Evolutionary conservation across 805 yeast species (phyloP), one percentile per base, ranked within the genome.

Genomic region (Kluyveromyces wickerhamii): DNA sequence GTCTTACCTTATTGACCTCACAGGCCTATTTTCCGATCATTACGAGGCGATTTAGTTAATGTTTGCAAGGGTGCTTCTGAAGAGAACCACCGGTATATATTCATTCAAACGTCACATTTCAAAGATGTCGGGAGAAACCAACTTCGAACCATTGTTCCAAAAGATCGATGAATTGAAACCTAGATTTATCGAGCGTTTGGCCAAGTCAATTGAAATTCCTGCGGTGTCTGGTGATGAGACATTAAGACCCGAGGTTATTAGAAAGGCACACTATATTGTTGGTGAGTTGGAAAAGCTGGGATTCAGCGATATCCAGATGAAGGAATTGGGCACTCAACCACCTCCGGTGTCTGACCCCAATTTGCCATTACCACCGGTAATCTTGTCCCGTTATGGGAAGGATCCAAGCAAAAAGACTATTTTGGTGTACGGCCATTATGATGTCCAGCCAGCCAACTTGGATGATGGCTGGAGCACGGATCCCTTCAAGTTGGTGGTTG

Each of bases 401-500:
- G 94, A 87, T 55, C 79, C 95, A 25, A 44, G 59, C 21, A 88
- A 88, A 72, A 88, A 86, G 63, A 92, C 87, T 20, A 81, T 92
- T 28, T 71, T 94, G 44, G 78, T 92, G 26, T 92, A 92, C 57
- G 98, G 97, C 32, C 99, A 92, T 60, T 89, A 89, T 62, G 99
- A 92, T 52, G 99, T 92, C 43, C 99, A 92, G 67, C 99, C 99
- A 8, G 99, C 99, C 12, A 63, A 72, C 20, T 47, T 65, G 39
- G 94, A 82, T 49, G 98, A 92, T 57, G 99, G 99, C 25, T 92
- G 99, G 99, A 67, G 70, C 51, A 74, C 92, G 27, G 95, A 88
- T 43, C 99, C 99, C 7, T 92, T 92, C 63, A 67, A 64, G 37
- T 65, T 92, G 52, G 70, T 72, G 42, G 64, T 67, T 32, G 63